Base-by-base conservation (phyloP, 352 stramenopile genomes). In the Pythium graminicola region DNA sequence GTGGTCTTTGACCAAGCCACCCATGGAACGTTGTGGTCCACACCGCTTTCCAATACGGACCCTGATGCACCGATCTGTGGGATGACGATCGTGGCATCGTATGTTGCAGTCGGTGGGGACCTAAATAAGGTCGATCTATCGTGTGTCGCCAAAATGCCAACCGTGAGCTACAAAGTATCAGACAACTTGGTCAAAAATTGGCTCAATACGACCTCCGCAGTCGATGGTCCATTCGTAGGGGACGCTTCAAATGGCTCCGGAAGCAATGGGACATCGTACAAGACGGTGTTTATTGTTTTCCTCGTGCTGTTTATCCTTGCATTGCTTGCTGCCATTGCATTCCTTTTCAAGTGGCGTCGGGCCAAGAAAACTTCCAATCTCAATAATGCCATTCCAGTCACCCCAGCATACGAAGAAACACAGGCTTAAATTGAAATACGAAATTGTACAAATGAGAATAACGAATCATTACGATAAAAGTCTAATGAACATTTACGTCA, bases 1-100 rank as follows among this genome's bases (percentile, higher is more conserved):
- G 29, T 81, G 10, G 53, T 72, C 28, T 81, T 76, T 38, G 66
- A 79, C 2, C 67, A 70, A 47, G 73, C 66, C 6, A 65, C 35
- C 16, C 73, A 81, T 39, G 61, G 64, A 8, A 67, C 64, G 20
- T 41, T 72, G 7, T 60, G 50, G 20, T 28, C 68, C 20, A 73
- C 66, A 13, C 58, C 57, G 19, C 16, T 80, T 3, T 60, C 32
- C 11, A 57, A 54, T 14, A 53, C 66, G 1, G 38, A 54, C 13
- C 36, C 39, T 22, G 59, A 41, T 19, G 46, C 62, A n/a, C 31
- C 31, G 38, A 74, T 64, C 16, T 78, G 72, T 35, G 68, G 67
- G 6, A 59, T 67, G 27, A 38, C 23, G n/a, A 67, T 80, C 35
- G 39, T 76, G 16, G 50, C 64, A 33, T 75, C 56, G 14, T 83